A percentile compares a stretch with the other conserved stretches of the same genome.
Evolutionary conservation across 2,329 filamentous ascomycete genomes (phyloP).

Genomic region (Fusarium sp.): DNA sequence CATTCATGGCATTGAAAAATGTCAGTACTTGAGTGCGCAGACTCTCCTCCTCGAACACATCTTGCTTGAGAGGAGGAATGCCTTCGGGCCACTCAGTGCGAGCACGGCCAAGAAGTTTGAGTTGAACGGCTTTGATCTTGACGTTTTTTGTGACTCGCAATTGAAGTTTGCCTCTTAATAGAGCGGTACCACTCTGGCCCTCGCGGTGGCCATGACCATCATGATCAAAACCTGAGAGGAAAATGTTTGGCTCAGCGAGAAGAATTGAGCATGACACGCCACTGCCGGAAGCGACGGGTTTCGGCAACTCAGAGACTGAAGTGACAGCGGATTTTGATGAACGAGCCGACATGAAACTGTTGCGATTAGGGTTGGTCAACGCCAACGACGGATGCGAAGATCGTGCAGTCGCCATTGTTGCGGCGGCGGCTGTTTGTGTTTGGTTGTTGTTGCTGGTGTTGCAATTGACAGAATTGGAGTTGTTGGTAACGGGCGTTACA

Average conservation of each 20-base stretch:
- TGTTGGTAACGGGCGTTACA: constrained; percentile 31
- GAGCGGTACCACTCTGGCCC: constrained; percentile 77
- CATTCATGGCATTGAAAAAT: constrained; percentile 86
- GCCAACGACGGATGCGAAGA: constrained; percentile 36
- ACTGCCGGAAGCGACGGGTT: constrained; percentile 82
- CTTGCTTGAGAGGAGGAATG: constrained; percentile 87
- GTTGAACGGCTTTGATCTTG: constrained; percentile 90
- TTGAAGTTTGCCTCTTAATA: constrained; percentile 86
- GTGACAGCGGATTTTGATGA: constrained; percentile 63
- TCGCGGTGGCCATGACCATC: constrained; percentile 66
- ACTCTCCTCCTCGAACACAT: constrained; percentile 85
- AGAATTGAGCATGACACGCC: constrained; percentile 79
- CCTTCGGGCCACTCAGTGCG: constrained; percentile 97
- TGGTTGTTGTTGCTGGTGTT: constrained; percentile 26
- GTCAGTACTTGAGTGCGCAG: constrained; percentile 89
- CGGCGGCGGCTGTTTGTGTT: constrained; percentile 31
- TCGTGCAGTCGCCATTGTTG: constrained; percentile 42
- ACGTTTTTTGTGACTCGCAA: constrained; percentile 87
- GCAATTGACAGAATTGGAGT: constrained; percentile 26
- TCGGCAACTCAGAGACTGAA: constrained; percentile 69
- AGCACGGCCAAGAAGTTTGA: constrained; percentile 87
- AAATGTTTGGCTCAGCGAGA: constrained; percentile 83
- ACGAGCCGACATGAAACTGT: constrained; percentile 64
- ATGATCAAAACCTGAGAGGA: constrained; percentile 82
- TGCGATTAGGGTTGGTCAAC: constrained; percentile 53